A percentile compares a stretch with the other conserved stretches of the same genome.
Conservation (phyloP, 2,329 filamentous ascomycete species). For the Leptographium galeiforme region DNA sequence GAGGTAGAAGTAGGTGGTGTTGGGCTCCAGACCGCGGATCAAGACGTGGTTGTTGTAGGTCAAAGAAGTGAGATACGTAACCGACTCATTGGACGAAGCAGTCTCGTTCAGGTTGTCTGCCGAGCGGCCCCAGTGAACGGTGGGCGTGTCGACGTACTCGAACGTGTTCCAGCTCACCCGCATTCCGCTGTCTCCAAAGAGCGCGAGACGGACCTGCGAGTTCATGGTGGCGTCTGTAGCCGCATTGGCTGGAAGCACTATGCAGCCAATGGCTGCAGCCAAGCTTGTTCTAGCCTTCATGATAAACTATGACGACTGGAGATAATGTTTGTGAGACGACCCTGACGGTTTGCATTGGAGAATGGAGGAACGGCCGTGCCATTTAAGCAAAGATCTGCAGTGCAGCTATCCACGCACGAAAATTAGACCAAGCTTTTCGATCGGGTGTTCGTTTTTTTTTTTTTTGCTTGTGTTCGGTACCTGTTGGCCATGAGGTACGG, state of each 20-base stretch:
- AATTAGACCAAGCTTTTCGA: too few relatives aligned
- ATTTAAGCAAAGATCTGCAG: not conserved
- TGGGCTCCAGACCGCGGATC: too few relatives aligned
- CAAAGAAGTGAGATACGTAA: too few relatives aligned
- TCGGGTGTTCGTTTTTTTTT: not conserved
- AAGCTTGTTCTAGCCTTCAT: not conserved
- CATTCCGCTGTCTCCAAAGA: constrained; percentile 11
- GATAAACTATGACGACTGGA: not conserved
- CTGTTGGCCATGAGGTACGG: not conserved
- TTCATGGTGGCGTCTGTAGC: constrained; percentile 2
- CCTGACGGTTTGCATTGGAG: not conserved
- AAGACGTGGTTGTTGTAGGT: too few relatives aligned
- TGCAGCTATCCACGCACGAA: not conserved
- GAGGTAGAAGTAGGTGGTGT: too few relatives aligned
- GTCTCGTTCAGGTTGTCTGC: too few relatives aligned
- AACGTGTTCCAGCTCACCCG: constrained; percentile 21
- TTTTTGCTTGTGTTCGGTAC: too few relatives aligned
- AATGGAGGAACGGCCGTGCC: not conserved
- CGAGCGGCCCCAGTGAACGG: constrained; percentile 17
- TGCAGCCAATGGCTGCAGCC: not conserved
- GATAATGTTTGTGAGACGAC: not conserved
- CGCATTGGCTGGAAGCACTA: not conserved
- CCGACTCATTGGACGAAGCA: too few relatives aligned
- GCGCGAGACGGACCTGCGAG: constrained; percentile 7
- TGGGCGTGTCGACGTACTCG: constrained; percentile 14